Evolutionary conservation across 495 filamentous ascomycete genomes (phyloP).

Genomic region (Tuber magnatum): DNA sequence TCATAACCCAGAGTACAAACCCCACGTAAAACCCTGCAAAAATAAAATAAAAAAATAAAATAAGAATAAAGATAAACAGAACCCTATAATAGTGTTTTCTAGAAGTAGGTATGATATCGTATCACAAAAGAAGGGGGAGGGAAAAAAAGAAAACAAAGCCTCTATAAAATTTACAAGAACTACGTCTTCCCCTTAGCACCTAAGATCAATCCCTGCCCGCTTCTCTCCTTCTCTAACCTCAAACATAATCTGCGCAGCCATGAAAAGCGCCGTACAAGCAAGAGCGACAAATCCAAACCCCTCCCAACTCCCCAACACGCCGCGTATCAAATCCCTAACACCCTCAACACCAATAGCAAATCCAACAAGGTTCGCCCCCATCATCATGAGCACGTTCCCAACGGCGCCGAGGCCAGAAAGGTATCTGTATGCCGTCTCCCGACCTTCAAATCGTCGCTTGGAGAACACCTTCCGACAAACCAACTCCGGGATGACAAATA

Average conservation of each 20-base stretch:
- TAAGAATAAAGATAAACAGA: not conserved
- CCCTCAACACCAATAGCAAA: slow-evolving; percentile 91
- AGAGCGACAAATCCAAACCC: slow-evolving; percentile 64
- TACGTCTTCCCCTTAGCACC: slow-evolving; percentile 52
- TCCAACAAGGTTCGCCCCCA: slow-evolving; percentile 86
- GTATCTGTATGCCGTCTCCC: slow-evolving; percentile 64
- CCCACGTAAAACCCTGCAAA: not conserved
- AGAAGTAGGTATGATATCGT: not conserved
- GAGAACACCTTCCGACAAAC: slow-evolving; percentile 66
- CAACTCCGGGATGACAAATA: slow-evolving; percentile 88
- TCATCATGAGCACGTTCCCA: slow-evolving; percentile 88
- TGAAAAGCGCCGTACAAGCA: slow-evolving; percentile 67
- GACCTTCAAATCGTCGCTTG: slow-evolving; percentile 56
- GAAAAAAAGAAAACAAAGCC: not conserved
- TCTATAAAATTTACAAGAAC: not conserved
- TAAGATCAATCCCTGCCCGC: slow-evolving; percentile 73
- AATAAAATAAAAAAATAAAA: not conserved
- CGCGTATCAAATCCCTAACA: slow-evolving; percentile 63
- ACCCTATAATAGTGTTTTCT: not conserved
- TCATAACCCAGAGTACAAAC: not conserved
- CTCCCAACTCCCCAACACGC: slow-evolving; percentile 44
- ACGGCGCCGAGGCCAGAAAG: slow-evolving; percentile 82
- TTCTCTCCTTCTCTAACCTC: slow-evolving; percentile 80
- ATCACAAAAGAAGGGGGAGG: not conserved
- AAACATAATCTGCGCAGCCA: slow-evolving; percentile 91